These are phyloP conservation scores for Lactarius evosmus DNA, from an alignment of 768 basidiomycete genomes.

Conservation along the genomic window DNA sequence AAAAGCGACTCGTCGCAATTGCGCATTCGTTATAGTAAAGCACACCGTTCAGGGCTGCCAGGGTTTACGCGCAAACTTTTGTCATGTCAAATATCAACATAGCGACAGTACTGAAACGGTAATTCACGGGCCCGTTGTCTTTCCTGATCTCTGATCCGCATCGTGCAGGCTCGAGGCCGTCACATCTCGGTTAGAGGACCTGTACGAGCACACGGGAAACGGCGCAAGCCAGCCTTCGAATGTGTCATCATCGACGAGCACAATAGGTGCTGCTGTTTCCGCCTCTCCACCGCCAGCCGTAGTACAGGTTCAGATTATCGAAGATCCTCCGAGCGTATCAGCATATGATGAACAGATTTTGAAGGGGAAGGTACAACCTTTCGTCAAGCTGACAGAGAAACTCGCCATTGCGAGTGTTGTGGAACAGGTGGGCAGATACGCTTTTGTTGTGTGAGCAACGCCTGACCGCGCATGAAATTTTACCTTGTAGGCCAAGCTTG, in stretches of 20 bases:
- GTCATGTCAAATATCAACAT: conserved; percentile 28
- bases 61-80: not conserved
- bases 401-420: conserved; percentile 68
- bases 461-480: not conserved
- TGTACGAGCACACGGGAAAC: conserved; percentile 44
- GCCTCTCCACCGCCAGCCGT: conserved; percentile 39
- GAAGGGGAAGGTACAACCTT: conserved; percentile 69
- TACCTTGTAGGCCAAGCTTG: conserved; percentile 55
- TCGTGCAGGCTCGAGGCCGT: conserved; percentile 79
- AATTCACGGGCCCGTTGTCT: not conserved
- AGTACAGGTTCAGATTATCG: conserved; percentile 36
- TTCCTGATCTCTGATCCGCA: conserved; percentile 8
- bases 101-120: conserved; percentile 28
- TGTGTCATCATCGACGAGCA: conserved; percentile 33
- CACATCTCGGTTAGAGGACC: conserved; percentile 90
- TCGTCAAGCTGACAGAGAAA: conserved; percentile 64
- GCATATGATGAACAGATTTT: conserved; percentile 76
- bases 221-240: conserved; percentile 29
- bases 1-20: not conserved
- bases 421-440: conserved; percentile 62
- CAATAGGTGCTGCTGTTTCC: conserved; percentile 37
- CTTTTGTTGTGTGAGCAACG: not conserved
- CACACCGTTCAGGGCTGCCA: not conserved
- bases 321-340: conserved; percentile 55
- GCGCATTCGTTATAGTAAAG: not conserved